Conservation (phyloP, 78 protist species). For the Planoprotostelium fungivorum region DNA sequence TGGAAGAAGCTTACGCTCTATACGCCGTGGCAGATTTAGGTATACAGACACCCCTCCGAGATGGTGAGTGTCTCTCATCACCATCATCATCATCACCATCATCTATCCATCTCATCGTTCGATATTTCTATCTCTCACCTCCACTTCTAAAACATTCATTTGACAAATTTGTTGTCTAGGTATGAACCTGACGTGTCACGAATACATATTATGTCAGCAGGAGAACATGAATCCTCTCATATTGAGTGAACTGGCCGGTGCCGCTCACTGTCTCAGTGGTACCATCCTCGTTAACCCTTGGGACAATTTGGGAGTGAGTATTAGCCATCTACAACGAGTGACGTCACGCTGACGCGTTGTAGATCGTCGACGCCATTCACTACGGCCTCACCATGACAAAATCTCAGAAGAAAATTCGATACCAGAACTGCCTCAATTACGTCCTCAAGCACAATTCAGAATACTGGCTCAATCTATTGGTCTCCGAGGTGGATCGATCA, state of each 20-base stretch:
- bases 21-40: conserved; percentile 68
- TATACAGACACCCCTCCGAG: conserved; percentile 81
- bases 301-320: background rate
- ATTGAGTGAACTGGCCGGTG: conserved; percentile 66
- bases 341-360: conserved; percentile 10
- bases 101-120: too few relatives aligned
- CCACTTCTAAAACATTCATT: too few relatives aligned
- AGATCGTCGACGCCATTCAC: conserved; percentile 18
- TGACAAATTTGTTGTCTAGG: conserved; percentile 22
- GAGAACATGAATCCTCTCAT: conserved; percentile 52
- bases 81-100: too few relatives aligned
- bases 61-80: conserved; percentile 23
- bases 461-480: conserved; percentile 27
- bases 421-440: conserved; percentile 28
- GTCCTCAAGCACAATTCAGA: conserved; percentile 24
- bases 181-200: conserved; percentile 57
- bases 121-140: too few relatives aligned
- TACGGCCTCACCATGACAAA: conserved; percentile 27
- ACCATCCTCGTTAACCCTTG: conserved; percentile 58
- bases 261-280: conserved; percentile 58
- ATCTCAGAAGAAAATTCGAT: conserved; percentile 12
- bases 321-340: background rate
- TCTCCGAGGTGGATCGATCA: conserved; percentile 4
- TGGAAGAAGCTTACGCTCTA: conserved; percentile 62
- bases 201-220: conserved; percentile 58